These are phyloP conservation scores for Persicaria tinctoria DNA, from an alignment of 148 eudicot species.

Conservation along the genomic window DNA sequence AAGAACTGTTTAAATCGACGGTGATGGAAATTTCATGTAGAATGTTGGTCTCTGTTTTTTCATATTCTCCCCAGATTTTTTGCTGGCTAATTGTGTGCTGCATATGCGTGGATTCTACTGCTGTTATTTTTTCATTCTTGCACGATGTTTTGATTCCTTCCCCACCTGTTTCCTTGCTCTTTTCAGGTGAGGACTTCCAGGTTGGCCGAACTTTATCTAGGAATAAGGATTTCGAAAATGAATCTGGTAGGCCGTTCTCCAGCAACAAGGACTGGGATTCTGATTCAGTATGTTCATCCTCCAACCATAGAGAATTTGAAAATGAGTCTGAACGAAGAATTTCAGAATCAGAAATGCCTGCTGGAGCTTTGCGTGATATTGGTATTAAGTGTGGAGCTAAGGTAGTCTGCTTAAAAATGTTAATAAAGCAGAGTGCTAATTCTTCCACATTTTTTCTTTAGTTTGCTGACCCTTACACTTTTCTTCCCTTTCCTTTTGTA, in stretches of 20 bases:
- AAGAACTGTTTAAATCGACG: neutral
- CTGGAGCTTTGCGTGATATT: slow-evolving; percentile 73
- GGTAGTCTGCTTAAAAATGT: slow-evolving; percentile 32
- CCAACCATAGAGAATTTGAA: slow-evolving; percentile 54
- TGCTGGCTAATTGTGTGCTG: neutral
- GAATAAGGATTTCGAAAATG: slow-evolving; percentile 38
- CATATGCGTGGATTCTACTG: neutral
- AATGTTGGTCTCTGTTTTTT: neutral
- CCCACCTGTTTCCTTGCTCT: neutral
- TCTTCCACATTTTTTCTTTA: neutral
- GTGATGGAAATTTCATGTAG: neutral
- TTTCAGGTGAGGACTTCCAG: slow-evolving; percentile 52
- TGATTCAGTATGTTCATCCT: slow-evolving; percentile 39
- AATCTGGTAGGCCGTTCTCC: slow-evolving; percentile 43
- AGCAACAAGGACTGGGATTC: slow-evolving; percentile 49
- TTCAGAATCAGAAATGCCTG: slow-evolving; percentile 43
- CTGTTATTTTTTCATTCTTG: neutral
- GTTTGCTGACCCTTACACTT: neutral
- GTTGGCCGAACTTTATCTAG: slow-evolving; percentile 32
- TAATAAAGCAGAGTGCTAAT: neutral
- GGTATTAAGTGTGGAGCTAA: slow-evolving; percentile 78
- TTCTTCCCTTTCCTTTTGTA: slow-evolving; percentile 19
- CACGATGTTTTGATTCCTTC: neutral
- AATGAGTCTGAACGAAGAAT: slow-evolving; percentile 38
- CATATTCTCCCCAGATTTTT: neutral